Conservation (phyloP, 2,329 filamentous ascomycete genomes). For the Fusarium hostae region DNA sequence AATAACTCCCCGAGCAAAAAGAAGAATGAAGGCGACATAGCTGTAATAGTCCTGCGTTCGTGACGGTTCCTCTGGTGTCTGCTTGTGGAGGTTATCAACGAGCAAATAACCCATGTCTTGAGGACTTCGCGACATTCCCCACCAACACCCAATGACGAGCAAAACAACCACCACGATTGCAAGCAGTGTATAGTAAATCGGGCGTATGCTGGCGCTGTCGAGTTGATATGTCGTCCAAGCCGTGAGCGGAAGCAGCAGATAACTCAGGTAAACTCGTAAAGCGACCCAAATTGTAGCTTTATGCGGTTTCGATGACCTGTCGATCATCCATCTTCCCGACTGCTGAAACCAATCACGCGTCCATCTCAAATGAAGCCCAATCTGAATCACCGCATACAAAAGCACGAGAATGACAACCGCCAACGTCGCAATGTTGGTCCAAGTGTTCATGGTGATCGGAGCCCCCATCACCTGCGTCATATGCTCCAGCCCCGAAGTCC, state of each 20-base stretch:
- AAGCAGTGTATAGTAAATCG: conserved; percentile 50
- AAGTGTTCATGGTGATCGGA: conserved; percentile 69
- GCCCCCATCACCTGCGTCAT: conserved; percentile 77
- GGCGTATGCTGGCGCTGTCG: conserved; percentile 23
- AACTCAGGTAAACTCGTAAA: conserved; percentile 78
- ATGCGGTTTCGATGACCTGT: conserved; percentile 43
- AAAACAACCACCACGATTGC: conserved; percentile 34
- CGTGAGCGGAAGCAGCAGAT: conserved; percentile 77
- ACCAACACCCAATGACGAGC: conserved; percentile 43
- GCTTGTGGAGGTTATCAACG: conserved; percentile 70
- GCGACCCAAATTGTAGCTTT: conserved; percentile 58
- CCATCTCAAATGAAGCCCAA: conserved; percentile 30
- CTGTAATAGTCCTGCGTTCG: conserved; percentile 62
- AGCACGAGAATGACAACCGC: conserved; percentile 68
- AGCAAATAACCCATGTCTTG: conserved; percentile 47
- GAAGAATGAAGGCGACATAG: conserved; percentile 23
- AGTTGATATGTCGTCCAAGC: conserved; percentile 80
- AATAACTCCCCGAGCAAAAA: conserved; percentile 23
- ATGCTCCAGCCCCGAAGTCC: conserved; percentile 67
- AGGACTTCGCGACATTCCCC: conserved; percentile 41
- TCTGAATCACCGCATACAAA: conserved; percentile 66
- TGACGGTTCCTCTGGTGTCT: conserved; percentile 56
- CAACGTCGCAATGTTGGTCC: conserved; percentile 75
- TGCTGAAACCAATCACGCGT: conserved; percentile 55
- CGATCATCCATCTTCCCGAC: conserved; percentile 47